Conservation (phyloP, 2,329 filamentous ascomycete species). For the Aspergillus sp. region DNA sequence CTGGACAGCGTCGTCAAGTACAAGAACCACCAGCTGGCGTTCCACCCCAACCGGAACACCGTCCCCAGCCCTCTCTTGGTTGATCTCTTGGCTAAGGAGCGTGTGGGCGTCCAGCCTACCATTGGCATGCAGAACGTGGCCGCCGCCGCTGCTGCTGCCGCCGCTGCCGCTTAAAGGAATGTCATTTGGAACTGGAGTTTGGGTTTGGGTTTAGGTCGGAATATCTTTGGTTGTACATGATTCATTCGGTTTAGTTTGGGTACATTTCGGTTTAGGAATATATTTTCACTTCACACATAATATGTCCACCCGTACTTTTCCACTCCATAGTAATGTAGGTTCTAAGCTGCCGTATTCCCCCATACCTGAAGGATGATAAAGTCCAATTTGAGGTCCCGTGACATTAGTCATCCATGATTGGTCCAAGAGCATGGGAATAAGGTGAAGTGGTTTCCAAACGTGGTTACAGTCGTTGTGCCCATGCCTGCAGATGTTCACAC, state of each 20-base stretch:
- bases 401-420: too few species aligned
- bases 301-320: neutral
- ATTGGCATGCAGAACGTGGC: constrained; percentile 53
- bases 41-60: constrained; percentile 74
- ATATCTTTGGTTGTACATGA: constrained; percentile 7
- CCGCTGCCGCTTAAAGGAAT: constrained; percentile 21
- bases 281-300: constrained; percentile 34
- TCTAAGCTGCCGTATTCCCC: too few species aligned
- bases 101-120: constrained; percentile 81
- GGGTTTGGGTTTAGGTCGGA: constrained; percentile 17
- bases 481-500: constrained; percentile 8
- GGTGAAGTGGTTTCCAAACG: too few species aligned
- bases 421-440: too few species aligned
- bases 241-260: constrained; percentile 13
- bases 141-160: constrained; percentile 35
- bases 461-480: too few species aligned
- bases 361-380: too few species aligned
- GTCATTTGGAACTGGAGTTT: constrained; percentile 15
- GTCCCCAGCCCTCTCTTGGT: constrained; percentile 84
- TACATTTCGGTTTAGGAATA: constrained; percentile 10
- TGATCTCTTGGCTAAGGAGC: constrained; percentile 89
- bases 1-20: constrained; percentile 84
- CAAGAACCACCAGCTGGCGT: constrained; percentile 77
- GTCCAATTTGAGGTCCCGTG: too few species aligned
- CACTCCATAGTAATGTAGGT: too few species aligned